Base-by-base conservation (phyloP, 345 rosid genomes). In the Euphorbia tirucalli region DNA sequence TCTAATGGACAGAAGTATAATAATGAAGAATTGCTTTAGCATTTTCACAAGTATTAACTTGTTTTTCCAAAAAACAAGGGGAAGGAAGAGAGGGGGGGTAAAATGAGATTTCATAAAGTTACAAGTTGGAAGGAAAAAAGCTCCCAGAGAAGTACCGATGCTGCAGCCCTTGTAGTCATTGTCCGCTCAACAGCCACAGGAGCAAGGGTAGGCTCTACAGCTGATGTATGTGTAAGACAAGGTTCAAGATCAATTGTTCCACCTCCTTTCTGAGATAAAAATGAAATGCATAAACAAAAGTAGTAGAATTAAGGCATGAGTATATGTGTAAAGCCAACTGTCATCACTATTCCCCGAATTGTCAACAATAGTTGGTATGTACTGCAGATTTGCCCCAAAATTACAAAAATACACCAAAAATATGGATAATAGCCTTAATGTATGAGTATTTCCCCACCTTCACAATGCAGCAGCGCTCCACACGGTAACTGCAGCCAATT, bases 121-220 rank as follows among this genome's bases (percentile, higher is more conserved):
- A 32, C 8, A 30, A 13, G 35, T 15, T 21, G 7, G 18, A 41
- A 30, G 31, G 41, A 22, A 70, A 7, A 1, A 57, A 35, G 39
- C 28, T 59, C 30, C 3, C 73, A 52, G 71, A 56, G 70, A 68
- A 71, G 71, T 90, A 96, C 98, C 85, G 98, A 96, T 78, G 99
- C 99, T 46, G 99, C 99, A 41, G 98, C 99, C 69, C 99, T 85
- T 49, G 99, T 96, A 66, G 99, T 96, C 97, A 96, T 96, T 68
- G 99, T 87, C 71, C 99, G 89, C 79, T 96, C 99, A 71, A 93
- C 98, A 71, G 96, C 98, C 73, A 96, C 86, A 27, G 99, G 99
- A 80, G 99, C 99, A 76, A 96, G 96, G 16, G 99, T 96, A 55
- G 99, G 99, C 80, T 96, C 99, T 58, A 89, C 96, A 1, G 97